phyloP scores from a whole-genome alignment of 2,329 filamentous ascomycete species.

The Aspergillus intermedius region DNA sequence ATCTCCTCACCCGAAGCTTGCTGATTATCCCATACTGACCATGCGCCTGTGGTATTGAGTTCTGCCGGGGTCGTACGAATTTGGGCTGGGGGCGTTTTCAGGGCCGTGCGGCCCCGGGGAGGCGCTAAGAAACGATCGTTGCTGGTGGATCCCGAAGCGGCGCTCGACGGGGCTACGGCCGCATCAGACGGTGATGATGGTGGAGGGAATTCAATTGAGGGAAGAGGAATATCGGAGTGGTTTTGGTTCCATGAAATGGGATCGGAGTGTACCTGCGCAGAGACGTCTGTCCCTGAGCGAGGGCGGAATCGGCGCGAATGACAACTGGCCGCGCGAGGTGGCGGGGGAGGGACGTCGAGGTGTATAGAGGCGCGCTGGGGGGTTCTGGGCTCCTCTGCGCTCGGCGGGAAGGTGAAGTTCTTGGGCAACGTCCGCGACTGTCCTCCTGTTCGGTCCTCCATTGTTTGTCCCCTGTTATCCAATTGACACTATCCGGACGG shows the following conservation, averaged over 20 bases:
- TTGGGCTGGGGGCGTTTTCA: conserved; percentile 42
- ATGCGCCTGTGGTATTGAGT: conserved; percentile 19
- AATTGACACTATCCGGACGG: not conserved
- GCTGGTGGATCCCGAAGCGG: conserved; percentile 16
- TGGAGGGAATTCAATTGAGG: conserved; percentile 37
- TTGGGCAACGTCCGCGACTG: conserved; percentile 43
- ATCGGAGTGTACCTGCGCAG: conserved; percentile 27
- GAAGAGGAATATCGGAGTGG: conserved; percentile 35
- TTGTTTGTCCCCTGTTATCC: conserved; percentile 7
- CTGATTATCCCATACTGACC: conserved; percentile 26
- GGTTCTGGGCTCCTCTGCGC: conserved; percentile 34
- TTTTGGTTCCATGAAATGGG: conserved; percentile 24
- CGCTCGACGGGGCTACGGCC: conserved; percentile 18
- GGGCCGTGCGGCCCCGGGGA: conserved; percentile 29
- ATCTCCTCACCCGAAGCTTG: conserved; percentile 38
- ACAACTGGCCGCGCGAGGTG: conserved; percentile 39
- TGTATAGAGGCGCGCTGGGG: conserved; percentile 36
- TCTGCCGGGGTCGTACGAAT: conserved; percentile 35
- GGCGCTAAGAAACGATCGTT: conserved; percentile 36
- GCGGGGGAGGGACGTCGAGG: conserved; percentile 39
- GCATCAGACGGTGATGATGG: conserved; percentile 12
- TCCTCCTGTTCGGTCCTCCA: conserved; percentile 33
- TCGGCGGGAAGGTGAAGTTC: conserved; percentile 39
- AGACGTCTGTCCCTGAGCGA: conserved; percentile 32
- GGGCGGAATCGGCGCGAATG: conserved; percentile 36